phyloP scores from a whole-genome alignment of 2,329 filamentous ascomycete species.

The Penicillium sp. region DNA sequence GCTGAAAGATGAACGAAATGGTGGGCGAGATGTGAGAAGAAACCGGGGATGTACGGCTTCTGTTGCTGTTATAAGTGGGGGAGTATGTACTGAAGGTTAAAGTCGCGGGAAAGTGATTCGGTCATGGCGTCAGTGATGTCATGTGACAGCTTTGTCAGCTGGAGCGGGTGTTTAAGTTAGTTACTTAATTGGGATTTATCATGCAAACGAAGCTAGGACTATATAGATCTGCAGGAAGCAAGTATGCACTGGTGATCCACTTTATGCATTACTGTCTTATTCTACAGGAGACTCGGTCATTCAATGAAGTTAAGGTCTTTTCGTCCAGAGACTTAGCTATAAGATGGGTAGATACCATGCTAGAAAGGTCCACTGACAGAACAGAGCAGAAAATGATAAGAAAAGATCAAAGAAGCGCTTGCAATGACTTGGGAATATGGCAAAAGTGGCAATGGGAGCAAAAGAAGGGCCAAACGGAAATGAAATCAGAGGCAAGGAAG shows the following conservation, averaged over 20 bases:
- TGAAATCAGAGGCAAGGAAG: slow-evolving; percentile 3
- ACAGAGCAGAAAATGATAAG: not conserved
- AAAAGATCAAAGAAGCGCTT: slow-evolving; percentile 13
- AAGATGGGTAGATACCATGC: not conserved
- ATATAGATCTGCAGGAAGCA: not conserved
- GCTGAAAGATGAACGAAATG: slow-evolving; percentile 68
- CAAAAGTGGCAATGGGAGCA: slow-evolving; percentile 13
- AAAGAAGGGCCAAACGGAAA: slow-evolving; percentile 1
- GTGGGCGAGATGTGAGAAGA: slow-evolving; percentile 46
- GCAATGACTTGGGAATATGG: slow-evolving; percentile 25
- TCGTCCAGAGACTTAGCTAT: not conserved
- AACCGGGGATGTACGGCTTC: slow-evolving; percentile 12
- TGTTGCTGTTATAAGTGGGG: slow-evolving; percentile 8
- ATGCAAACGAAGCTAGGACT: not conserved
- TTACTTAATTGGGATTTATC: not conserved
- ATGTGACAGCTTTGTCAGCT: slow-evolving; percentile 23
- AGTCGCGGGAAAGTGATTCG: slow-evolving; percentile 5
- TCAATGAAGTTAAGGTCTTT: not conserved
- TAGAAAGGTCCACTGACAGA: not conserved
- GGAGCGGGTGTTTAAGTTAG: no score
- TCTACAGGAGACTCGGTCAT: not conserved
- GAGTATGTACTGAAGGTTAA: not conserved
- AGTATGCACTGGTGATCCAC: no score
- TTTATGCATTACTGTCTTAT: no score
- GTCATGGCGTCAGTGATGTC: slow-evolving; percentile 22